Percentiles rank a stretch among this genome's conserved stretches.
Conservation (phyloP, 2,329 filamentous ascomycete species). For the Diaporthe vexans region DNA sequence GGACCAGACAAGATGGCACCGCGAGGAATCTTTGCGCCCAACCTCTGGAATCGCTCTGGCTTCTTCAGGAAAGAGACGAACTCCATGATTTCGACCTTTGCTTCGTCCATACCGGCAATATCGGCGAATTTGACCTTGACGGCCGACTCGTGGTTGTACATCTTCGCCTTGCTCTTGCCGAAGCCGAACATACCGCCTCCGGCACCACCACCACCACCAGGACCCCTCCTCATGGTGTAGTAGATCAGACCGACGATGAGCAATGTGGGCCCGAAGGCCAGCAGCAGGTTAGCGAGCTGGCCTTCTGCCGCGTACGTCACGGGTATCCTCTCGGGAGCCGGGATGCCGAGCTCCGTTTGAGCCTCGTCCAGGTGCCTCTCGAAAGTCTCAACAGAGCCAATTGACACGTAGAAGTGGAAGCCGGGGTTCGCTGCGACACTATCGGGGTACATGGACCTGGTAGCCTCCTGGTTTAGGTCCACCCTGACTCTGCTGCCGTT, state of each 20-base stretch:
- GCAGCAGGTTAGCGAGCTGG: slow-evolving; percentile 78
- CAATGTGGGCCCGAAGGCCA: slow-evolving; percentile 87
- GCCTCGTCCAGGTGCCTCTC: slow-evolving; percentile 90
- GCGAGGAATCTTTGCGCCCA: slow-evolving; percentile 97
- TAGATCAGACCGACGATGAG: slow-evolving; percentile 87
- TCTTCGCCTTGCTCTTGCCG: slow-evolving; percentile 94
- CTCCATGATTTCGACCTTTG: slow-evolving; percentile 98
- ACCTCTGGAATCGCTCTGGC: slow-evolving; percentile 90
- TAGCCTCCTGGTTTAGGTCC: slow-evolving; percentile 83
- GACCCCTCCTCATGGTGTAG: slow-evolving; percentile 83
- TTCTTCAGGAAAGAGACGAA: slow-evolving; percentile 98
- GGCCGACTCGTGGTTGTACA: slow-evolving; percentile 96
- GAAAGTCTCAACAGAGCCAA: slow-evolving; percentile 94
- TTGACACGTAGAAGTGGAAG: slow-evolving; percentile 93
- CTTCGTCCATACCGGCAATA: slow-evolving; percentile 98
- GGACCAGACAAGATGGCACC: slow-evolving; percentile 98
- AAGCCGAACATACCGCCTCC: slow-evolving; percentile 92
- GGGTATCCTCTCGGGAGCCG: slow-evolving; percentile 88
- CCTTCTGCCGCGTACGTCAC: slow-evolving; percentile 88
- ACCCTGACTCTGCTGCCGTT: slow-evolving; percentile 77
- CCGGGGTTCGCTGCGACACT: slow-evolving; percentile 76
- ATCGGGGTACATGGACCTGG: slow-evolving; percentile 80
- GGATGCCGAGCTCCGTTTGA: slow-evolving; percentile 89
- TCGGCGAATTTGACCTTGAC: slow-evolving; percentile 98
- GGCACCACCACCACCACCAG: slow-evolving; percentile 74